Conservation (phyloP, 495 filamentous ascomycete species). For the Hamigera avellanea region DNA sequence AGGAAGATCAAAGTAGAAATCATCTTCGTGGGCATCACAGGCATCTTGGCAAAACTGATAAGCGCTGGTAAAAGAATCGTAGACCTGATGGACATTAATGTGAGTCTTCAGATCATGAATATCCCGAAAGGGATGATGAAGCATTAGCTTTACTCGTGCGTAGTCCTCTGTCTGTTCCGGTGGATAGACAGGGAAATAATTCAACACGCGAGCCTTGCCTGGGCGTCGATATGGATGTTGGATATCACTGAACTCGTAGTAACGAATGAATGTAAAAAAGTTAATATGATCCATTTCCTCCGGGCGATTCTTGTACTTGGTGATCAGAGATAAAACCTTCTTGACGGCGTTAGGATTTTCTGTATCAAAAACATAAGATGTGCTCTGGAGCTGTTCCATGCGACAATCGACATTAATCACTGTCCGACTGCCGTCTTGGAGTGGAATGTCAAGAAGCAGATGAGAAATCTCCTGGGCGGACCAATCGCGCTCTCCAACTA, state of each 20-base stretch:
- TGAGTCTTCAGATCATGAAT: neutral
- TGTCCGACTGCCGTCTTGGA: neutral
- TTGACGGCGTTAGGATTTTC: no score
- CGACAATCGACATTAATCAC: slow-evolving; percentile 1
- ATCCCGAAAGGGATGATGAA: neutral
- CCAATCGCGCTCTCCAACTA: neutral
- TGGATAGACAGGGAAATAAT: neutral
- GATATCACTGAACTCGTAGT: slow-evolving; percentile 2
- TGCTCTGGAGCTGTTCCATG: neutral
- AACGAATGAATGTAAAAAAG: no score
- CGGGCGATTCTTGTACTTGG: no score
- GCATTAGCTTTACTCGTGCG: neutral
- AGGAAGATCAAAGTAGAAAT: no score
- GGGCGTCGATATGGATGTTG: slow-evolving; percentile 8
- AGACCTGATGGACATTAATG: no score
- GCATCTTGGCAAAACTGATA: no score
- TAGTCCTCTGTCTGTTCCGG: neutral
- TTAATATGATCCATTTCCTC: no score
- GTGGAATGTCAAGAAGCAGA: neutral
- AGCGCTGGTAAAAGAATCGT: no score
- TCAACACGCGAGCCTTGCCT: slow-evolving; percentile 8
- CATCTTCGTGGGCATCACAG: no score
- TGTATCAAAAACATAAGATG: no score
- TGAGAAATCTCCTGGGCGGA: slow-evolving; percentile 1
- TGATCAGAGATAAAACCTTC: no score